Percentiles rank a stretch among this genome's conserved stretches.
phyloP scores from a whole-genome alignment of 176 grass and related monocot species.

The Lolium multiflorum region DNA sequence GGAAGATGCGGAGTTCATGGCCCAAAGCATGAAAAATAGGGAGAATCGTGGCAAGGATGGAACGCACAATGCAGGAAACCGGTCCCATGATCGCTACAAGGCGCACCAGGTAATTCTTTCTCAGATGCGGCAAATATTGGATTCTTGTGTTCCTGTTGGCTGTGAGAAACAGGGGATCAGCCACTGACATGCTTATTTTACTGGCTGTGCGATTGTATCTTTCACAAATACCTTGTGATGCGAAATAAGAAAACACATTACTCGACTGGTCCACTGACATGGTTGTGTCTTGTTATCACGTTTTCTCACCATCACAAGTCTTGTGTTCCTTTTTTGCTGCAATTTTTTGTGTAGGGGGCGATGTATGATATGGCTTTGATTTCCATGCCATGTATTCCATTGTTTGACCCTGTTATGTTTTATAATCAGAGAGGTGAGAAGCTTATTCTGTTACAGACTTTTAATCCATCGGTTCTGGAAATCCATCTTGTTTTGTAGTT shows the following conservation, averaged over 20 bases:
- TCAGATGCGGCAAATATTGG: rapidly evolving
- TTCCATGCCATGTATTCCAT: background rate
- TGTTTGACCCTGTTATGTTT: slow-evolving; percentile 1
- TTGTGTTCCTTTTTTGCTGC: background rate
- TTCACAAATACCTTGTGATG: background rate
- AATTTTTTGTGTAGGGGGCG: background rate
- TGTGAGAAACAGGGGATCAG: slow-evolving; percentile 65
- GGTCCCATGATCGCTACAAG: no score
- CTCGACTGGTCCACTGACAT: slow-evolving; percentile 3
- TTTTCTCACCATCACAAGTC: background rate
- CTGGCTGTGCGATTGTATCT: slow-evolving; percentile 13
- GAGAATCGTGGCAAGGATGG: no score
- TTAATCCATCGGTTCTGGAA: background rate
- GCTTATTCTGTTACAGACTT: background rate
- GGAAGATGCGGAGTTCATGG: no score
- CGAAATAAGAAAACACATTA: background rate
- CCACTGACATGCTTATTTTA: slow-evolving; percentile 57
- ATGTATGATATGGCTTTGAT: background rate
- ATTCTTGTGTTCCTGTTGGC: no score
- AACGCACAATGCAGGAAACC: no score
- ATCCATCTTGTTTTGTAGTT: no score
- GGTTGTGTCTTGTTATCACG: background rate
- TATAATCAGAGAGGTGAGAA: background rate
- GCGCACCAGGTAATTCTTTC: no score
- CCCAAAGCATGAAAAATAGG: no score